Evolutionary conservation across 495 filamentous ascomycete species (phyloP), one percentile per base, ranked within the genome.

Genomic region (Neurospora intermedia): DNA sequence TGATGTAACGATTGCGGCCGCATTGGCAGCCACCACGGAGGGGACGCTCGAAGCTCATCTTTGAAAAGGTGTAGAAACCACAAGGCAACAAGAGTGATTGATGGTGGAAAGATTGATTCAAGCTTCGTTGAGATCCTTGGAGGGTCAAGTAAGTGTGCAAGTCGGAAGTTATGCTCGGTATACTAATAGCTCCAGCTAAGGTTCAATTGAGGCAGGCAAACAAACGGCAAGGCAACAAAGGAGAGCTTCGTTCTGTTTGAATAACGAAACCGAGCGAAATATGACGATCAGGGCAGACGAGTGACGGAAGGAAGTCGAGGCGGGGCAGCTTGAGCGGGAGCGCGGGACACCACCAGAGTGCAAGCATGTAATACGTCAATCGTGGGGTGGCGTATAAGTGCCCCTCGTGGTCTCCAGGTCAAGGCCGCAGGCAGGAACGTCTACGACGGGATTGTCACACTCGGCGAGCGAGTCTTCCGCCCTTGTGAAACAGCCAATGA

Each of bases 1-100:
- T 88, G 20, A 88, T 85, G 81, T 96, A 97, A 74, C 89, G 87
- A 77, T 95, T 97, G 40, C 94, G 89, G 48, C 93, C 93, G 80
- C 94, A 97, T 38, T 90, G 88, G 82, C 94, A 97, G 78, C 90
- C 86, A 72, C 94, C 94, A 71, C 85, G 87, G 38, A 97, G 87
- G 31, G 83, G 84, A 45, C 85, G 84, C 71, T 81, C 75, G 73
- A 77, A 71, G 79, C 77, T 81, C 87, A 88, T 89, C 6, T 16
- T 80, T 35, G 9, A 13, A 13, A n/a, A 40, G 31, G 31, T 45
- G 39, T 7, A 15, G 16, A 11, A 31, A 45, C 18, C 45, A 43
- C 9, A 38, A n/a, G 39, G 15, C 20, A 20, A 20, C n/a, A 54
- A 54, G 46, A 15, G 20, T 54, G 46, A 1, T 54, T 54, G 46